phyloP scores from a whole-genome alignment of 1,284 basidiomycete species.

The Sutorius eximius region DNA sequence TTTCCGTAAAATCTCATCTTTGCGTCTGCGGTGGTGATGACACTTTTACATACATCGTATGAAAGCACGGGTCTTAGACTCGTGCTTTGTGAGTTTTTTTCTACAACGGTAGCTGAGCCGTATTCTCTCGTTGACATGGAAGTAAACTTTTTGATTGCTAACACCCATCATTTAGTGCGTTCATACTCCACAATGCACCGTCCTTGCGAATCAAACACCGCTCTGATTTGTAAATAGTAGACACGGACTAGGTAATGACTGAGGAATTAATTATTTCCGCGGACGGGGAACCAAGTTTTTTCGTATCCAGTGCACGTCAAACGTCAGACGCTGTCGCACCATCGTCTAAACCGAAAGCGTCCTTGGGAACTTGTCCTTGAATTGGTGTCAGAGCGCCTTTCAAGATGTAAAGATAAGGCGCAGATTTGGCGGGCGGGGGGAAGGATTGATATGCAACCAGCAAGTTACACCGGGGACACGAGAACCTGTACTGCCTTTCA shows the following conservation, averaged over 20 bases:
- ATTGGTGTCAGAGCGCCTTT: slow-evolving; percentile 73
- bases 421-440: slow-evolving; percentile 70
- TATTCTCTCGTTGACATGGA: background rate
- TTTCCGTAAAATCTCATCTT: slow-evolving; percentile 23
- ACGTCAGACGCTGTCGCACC: slow-evolving; percentile 3
- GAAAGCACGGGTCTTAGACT: slow-evolving; percentile 39
- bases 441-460: slow-evolving; percentile 73
- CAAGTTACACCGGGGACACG: slow-evolving; percentile 73
- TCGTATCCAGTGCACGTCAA: slow-evolving; percentile 5
- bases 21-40: slow-evolving; percentile 52
- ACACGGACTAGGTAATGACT: background rate
- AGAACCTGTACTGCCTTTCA: slow-evolving; percentile 73
- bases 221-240: background rate
- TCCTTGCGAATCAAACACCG: background rate
- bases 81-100: slow-evolving; percentile 41
- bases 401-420: slow-evolving; percentile 70
- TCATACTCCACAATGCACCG: background rate
- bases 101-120: slow-evolving; percentile 67
- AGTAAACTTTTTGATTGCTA: slow-evolving; percentile 4
- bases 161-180: slow-evolving; percentile 4
- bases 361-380: slow-evolving; percentile 74
- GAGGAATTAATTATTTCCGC: background rate
- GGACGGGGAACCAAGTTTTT: background rate
- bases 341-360: slow-evolving; percentile 69
- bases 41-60: slow-evolving; percentile 49